These are phyloP conservation scores for Rhododendron williamsianum DNA, from an alignment of 148 eudicot genomes.

Conservation along the genomic window DNA sequence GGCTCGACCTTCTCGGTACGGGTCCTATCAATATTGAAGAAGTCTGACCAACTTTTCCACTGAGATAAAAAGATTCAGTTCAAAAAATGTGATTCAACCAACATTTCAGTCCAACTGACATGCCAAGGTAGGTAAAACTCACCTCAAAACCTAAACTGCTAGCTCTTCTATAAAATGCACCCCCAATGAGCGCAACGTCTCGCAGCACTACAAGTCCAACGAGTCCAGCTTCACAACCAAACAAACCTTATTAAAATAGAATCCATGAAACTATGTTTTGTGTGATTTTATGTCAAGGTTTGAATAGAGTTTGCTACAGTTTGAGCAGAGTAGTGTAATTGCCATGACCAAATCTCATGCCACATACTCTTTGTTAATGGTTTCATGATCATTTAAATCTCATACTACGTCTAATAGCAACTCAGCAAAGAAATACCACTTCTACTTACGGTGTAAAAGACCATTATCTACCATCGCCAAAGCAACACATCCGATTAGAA, in stretches of 20 bases:
- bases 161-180: conserved; percentile 84
- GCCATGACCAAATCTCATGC: background rate
- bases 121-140: conserved; percentile 15
- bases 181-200: conserved; percentile 84
- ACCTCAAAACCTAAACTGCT: conserved; percentile 78
- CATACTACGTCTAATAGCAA: background rate
- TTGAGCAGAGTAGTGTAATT: background rate
- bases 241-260: background rate
- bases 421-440: conserved; percentile 5
- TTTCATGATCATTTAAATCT: background rate
- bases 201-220: conserved; percentile 81
- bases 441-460: conserved; percentile 83
- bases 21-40: conserved; percentile 76
- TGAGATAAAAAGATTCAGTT: conserved; percentile 22
- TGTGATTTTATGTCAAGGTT: background rate
- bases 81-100: background rate
- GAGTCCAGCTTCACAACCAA: conserved; percentile 64
- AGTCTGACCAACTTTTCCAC: conserved; percentile 88
- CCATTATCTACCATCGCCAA: conserved; percentile 86
- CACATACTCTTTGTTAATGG: background rate
- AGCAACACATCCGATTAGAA: conserved; percentile 92
- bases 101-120: background rate
- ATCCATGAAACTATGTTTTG: background rate
- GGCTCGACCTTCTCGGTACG: conserved; percentile 79
- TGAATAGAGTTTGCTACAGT: background rate